Evolutionary conservation across 2,329 filamentous ascomycete genomes (phyloP), one percentile per base, ranked within the genome.

Genomic region (Emergomyces orientalis): DNA sequence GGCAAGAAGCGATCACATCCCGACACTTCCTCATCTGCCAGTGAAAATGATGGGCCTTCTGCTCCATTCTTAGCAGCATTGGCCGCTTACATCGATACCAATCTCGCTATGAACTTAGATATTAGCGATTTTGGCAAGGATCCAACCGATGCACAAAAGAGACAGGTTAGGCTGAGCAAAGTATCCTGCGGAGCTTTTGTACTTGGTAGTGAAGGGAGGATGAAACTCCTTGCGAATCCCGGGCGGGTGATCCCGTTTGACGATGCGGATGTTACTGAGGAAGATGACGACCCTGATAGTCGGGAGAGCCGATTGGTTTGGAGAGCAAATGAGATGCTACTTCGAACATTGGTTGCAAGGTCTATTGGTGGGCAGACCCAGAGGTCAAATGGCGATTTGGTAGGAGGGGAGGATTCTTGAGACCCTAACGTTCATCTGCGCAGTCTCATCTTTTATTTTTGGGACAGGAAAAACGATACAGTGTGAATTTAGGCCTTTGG

Each of bases 61-160:
- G 60, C 66, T 1, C 63, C 67, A 14, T 69, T 74, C 22, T 55
- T 73, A 22, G 62, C 63, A 13, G 72, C 71, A 41, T 65, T 78
- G 9, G 71, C 69, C n/a, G 61, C 68, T 2, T 78, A 77, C 60
- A 63, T 78, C 32, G 69, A 73, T 34, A 69, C 67, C 6, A 73
- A 78, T 67, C 69, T 78, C 51, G 76, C 76, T 4, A 75, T 78
- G 74, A 71, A 73, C 30, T 61, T 77, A 32, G 71, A 76, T 61
- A 59, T 77, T 27, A 49, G 19, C 14, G 30, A 45, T 8, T 55
- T 60, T 47, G 49, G 30, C 13, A 41, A 60, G 3, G 55, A 45
- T 7, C 27, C 41, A 66, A 68, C 59, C 67, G 62, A 30, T 27
- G 37, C 0, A 27, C 64, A 67, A 11, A 67, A 64, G 3, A 66